These are phyloP conservation scores for Posidonia oceanica DNA, from an alignment of 116 monocot species.

Conservation along the genomic window DNA sequence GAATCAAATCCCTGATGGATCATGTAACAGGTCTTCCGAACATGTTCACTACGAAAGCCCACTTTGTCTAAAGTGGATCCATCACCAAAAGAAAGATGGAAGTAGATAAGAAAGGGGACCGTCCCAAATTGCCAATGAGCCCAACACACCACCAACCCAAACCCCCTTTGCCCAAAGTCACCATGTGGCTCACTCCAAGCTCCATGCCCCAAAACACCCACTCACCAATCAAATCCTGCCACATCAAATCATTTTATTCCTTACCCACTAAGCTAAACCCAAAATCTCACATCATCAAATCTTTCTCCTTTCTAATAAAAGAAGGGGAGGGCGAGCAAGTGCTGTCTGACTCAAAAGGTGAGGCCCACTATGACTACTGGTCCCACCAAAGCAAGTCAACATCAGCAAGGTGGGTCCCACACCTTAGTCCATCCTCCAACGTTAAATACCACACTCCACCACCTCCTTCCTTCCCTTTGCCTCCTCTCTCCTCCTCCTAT, in stretches of 20 bases:
- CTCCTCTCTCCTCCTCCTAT: neutral
- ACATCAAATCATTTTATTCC: neutral
- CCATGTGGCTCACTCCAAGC: no score
- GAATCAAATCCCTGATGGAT: no score
- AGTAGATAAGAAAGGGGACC: no score
- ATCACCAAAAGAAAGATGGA: no score
- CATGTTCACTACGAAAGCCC: no score
- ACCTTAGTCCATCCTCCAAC: neutral
- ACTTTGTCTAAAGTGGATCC: no score
- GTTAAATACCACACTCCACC: slow-evolving; percentile 1
- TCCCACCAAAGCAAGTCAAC: neutral
- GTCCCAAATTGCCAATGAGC: no score
- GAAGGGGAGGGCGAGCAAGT: neutral
- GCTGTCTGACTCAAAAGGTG: slow-evolving; percentile 3
- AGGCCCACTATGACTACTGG: neutral
- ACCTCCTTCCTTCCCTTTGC: slow-evolving; percentile 4
- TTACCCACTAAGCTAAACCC: slow-evolving; percentile 8
- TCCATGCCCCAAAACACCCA: no score
- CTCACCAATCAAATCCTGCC: no score
- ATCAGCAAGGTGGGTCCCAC: neutral
- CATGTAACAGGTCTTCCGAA: no score
- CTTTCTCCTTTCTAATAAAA: neutral
- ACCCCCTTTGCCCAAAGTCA: no score
- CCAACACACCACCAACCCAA: no score
- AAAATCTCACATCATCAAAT: neutral